Base-by-base conservation (phyloP, 2,329 filamentous ascomycete genomes). In the Aplosporella prunicola region DNA sequence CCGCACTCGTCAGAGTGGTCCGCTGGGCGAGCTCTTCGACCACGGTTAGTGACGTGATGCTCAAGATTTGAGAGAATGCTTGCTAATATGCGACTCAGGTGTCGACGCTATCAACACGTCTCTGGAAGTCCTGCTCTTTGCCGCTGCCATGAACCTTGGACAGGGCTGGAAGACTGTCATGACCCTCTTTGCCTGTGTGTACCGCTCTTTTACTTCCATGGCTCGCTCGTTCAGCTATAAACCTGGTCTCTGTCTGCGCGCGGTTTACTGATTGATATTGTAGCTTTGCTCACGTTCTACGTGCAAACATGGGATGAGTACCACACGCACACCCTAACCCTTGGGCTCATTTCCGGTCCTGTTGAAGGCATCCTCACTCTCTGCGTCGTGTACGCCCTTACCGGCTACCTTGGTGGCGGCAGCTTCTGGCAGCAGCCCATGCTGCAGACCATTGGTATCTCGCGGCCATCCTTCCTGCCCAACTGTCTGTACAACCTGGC, bases 281-380 rank as follows among this genome's bases (percentile, higher is more conserved):
- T n/a, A n/a, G n/a, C n/a, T n/a, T 76, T 89, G 42, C 69, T 93
- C 51, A 95, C 91, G n/a, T 98, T 98, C 62, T 96, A 96, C 61
- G 82, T 96, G 27, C 91, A 96, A 60, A 96, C 91, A 22, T 98
- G 91, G 91, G 91, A 98, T 56, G 91, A 96, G 60, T 98, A 96
- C 64, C 89, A 96, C 65, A 98, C 91, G 35, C 88, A 95, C 61
- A 91, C 88, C 3, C 74, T 98, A 32, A 95, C 87, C 2, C 75
- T 98, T 5, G 91, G 91, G 42, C 67, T 96, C 45, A 72, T 98
- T 47, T 95, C 89, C 46, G 91, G 91, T 0, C 91, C 91, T 4
- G 91, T 98, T 24, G 91, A 98, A 63, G 91, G 91, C 35, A 81
- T 98, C 39, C 64, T 96, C 31, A 87, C 85, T 26, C 72, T 98